Evolutionary conservation across 768 basidiomycete species (phyloP), one percentile per base, ranked within the genome.

Genomic region (Pisolithus tinctorius): DNA sequence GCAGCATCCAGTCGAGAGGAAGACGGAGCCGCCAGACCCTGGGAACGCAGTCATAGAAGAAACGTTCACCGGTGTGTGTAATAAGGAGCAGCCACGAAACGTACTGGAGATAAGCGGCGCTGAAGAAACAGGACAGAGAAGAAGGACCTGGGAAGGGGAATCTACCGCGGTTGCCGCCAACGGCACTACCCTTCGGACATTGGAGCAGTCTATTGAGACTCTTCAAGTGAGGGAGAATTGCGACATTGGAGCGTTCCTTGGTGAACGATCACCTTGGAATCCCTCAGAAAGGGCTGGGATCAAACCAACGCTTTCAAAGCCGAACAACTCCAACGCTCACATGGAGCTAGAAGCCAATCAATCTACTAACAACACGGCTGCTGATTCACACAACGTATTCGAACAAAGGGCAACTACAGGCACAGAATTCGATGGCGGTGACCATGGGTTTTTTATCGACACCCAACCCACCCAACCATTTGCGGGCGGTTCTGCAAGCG

Each of bases 391-490:
- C 5, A 1, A 34, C 34, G 13, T 37, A 23, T 25, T 44, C 41
- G 45, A 50, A 2, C 6, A 23, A 25, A 10, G 40, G 17, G 25
- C 8, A n/a, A 16, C 41, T 2, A 40, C n/a, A 44, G 17, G 23
- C n/a, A 17, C 23, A 23, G 17, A 41, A 20, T 8, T 4, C 11
- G n/a, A 44, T 14, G 25, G 54, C 36, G 45, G 42, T 8, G 0
- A 30, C n/a, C 54, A 56, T 1, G 45, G 57, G 7, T 66, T 66
- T 25, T 69, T 73, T 52, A 59, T 81, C 25, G 79, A 81, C 54
- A 74, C 74, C 0, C 37, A 60, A 14, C 72, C 77, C 14, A 47
- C 54, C 4, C 36, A 6, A 36, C 61, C 56, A 5, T 41, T 48
- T 1, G 0, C 23, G 1, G 14, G n/a, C 7, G 52, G 48, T 20